Evolutionary conservation across 371 early-diverging fungal species (phyloP).

Genomic region (Blakeslea trispora): DNA sequence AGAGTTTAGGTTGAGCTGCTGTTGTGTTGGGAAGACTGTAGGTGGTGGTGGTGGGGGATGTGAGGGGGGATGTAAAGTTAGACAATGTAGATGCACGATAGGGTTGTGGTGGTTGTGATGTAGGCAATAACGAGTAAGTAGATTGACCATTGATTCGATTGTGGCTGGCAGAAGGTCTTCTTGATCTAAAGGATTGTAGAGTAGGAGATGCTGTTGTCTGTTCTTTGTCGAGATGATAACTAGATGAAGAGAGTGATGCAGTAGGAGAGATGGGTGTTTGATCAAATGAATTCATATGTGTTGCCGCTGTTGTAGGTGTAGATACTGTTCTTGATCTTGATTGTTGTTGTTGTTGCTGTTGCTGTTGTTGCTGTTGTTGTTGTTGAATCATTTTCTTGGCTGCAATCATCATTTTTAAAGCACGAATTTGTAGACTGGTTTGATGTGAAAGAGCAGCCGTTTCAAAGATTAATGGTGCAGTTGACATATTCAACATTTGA

Average conservation of each 20-base stretch:
- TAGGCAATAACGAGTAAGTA: too few species aligned
- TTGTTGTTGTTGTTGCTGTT: slow-evolving; percentile 28
- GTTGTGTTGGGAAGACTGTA: not conserved
- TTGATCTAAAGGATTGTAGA: slow-evolving; percentile 10
- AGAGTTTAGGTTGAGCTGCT: not conserved
- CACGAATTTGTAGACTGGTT: slow-evolving; percentile 55
- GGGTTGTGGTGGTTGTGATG: not conserved
- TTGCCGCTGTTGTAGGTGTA: slow-evolving; percentile 25
- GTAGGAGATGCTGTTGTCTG: slow-evolving; percentile 19
- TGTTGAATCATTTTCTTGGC: slow-evolving; percentile 46
- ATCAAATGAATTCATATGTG: slow-evolving; percentile 14
- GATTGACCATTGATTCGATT: not conserved
- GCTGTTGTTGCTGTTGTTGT: slow-evolving; percentile 33
- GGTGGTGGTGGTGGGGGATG: not conserved
- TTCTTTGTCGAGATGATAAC: slow-evolving; percentile 13
- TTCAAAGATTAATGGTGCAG: slow-evolving; percentile 62
- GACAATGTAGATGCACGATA: not conserved
- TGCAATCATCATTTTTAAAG: slow-evolving; percentile 49
- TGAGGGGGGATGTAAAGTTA: not conserved
- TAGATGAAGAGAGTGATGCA: slow-evolving; percentile 25
- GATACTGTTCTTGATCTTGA: slow-evolving; percentile 27
- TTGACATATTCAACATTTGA: slow-evolving; percentile 58
- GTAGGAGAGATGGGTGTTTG: slow-evolving; percentile 19
- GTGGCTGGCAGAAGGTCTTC: slow-evolving; percentile 17
- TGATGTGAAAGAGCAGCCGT: slow-evolving; percentile 52